Percentiles rank a stretch among this genome's conserved stretches.
phyloP scores from a whole-genome alignment of 192 early-diverging fungal genomes.

The Backusella parvicylindrica region DNA sequence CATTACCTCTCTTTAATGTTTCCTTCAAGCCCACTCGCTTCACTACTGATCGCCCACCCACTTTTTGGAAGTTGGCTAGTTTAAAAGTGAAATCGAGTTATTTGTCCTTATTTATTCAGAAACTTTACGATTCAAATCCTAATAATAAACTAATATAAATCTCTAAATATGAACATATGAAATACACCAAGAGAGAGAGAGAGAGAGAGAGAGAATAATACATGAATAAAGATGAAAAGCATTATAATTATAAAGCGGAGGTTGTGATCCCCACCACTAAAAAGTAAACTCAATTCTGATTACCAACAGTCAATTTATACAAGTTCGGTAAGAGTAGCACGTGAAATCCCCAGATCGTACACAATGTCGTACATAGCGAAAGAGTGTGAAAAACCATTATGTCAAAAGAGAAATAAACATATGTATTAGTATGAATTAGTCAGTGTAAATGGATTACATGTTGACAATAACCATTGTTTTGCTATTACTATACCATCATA shows the following conservation, averaged over 20 bases:
- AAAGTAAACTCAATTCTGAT: background rate
- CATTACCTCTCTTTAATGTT: background rate
- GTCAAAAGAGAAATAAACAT: background rate
- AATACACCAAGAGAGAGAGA: background rate
- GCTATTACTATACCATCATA: too few species aligned
- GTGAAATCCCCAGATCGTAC: background rate
- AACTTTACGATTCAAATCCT: background rate
- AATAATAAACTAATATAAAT: too few species aligned
- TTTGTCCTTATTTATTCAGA: background rate
- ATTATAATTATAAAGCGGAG: background rate
- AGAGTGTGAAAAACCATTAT: slow-evolving; percentile 2
- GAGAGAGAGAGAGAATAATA: background rate
- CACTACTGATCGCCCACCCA: background rate
- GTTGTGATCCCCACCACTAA: background rate
- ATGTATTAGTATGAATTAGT: background rate
- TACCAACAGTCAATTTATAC: background rate
- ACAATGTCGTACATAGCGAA: background rate
- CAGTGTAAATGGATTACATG: too few species aligned
- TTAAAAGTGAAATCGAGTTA: background rate
- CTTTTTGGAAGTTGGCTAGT: background rate
- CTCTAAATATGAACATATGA: too few species aligned
- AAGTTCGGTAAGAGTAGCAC: background rate
- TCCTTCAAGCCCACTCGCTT: background rate
- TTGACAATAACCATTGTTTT: too few species aligned
- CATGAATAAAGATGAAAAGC: background rate